phyloP scores from a whole-genome alignment of 2,329 filamentous ascomycete species.

The Aaosphaeria arxii region DNA sequence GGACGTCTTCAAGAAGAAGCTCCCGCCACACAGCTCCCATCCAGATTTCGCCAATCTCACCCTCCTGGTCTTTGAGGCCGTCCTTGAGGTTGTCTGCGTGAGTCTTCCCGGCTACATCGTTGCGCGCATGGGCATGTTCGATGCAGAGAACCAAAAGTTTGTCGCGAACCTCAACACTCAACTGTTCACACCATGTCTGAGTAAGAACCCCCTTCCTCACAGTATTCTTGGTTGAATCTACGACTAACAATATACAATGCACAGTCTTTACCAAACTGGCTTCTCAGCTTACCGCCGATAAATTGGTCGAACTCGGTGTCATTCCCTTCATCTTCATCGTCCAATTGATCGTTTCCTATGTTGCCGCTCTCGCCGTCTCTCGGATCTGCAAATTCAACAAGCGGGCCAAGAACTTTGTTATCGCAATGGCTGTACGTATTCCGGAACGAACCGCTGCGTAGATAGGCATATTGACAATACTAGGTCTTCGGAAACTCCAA shows the following conservation, averaged over 20 bases:
- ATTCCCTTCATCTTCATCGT: constrained; percentile 93
- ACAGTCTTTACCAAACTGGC: constrained; percentile 95
- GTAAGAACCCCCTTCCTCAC: constrained; percentile 47
- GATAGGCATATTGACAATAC: constrained; percentile 11
- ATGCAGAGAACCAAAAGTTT: constrained; percentile 94
- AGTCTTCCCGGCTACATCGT: constrained; percentile 92
- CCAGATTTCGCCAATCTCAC: constrained; percentile 67
- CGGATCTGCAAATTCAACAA: constrained; percentile 77
- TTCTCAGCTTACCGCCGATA: constrained; percentile 87
- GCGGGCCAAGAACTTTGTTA: constrained; percentile 88
- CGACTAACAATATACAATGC: neutral
- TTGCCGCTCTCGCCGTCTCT: constrained; percentile 68
- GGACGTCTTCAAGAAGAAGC: constrained; percentile 28
- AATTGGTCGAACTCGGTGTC: constrained; percentile 83
- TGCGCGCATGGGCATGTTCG: constrained; percentile 86
- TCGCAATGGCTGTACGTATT: constrained; percentile 77
- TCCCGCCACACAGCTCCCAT: constrained; percentile 45
- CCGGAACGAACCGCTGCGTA: neutral
- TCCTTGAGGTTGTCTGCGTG: constrained; percentile 92
- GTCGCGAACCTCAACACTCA: constrained; percentile 94
- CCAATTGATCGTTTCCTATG: constrained; percentile 83
- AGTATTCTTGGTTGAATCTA: neutral
- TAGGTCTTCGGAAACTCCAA: constrained; percentile 96
- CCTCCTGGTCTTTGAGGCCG: constrained; percentile 88
- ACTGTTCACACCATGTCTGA: constrained; percentile 94